A percentile compares a stretch with the other conserved stretches of the same genome.
These are phyloP conservation scores for Puccinia horiana DNA, from an alignment of 1,284 basidiomycete species.

Conservation along the genomic window DNA sequence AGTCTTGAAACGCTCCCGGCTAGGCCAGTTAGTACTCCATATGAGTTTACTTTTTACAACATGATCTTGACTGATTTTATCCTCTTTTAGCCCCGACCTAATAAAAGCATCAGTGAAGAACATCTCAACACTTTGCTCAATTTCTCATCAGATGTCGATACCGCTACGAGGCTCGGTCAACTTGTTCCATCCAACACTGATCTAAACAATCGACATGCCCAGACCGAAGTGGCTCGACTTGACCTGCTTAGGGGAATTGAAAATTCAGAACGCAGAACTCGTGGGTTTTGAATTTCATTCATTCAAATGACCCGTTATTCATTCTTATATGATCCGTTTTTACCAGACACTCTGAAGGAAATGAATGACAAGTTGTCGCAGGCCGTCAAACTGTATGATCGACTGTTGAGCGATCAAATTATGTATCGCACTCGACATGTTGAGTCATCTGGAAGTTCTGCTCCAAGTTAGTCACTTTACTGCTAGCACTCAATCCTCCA, in stretches of 20 bases:
- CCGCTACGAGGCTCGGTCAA: constrained; percentile 19
- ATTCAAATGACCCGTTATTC: neutral
- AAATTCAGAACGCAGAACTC: constrained; percentile 81
- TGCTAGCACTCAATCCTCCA: neutral
- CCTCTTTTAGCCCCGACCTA: constrained; percentile 2
- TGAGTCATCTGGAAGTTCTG: neutral
- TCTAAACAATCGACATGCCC: constrained; percentile 26
- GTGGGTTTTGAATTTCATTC: constrained; percentile 61
- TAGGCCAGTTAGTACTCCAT: constrained; percentile 19
- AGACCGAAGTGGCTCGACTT: constrained; percentile 61
- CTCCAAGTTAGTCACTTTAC: constrained; percentile 15
- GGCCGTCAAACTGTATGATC: constrained; percentile 85
- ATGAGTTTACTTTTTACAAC: neutral
- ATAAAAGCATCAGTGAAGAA: constrained; percentile 7
- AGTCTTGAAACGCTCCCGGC: neutral
- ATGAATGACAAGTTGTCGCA: constrained; percentile 93
- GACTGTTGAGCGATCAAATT: constrained; percentile 79
- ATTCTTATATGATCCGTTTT: neutral
- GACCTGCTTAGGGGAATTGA: constrained; percentile 82
- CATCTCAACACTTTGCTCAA: constrained; percentile 35
- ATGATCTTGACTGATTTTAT: neutral
- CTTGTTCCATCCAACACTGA: constrained; percentile 26
- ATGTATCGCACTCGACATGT: constrained; percentile 51
- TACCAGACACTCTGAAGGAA: constrained; percentile 74
- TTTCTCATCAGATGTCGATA: constrained; percentile 43